These are phyloP conservation scores for Backusella psychrophila DNA, from an alignment of 192 early-diverging fungal species.

Conservation along the genomic window DNA sequence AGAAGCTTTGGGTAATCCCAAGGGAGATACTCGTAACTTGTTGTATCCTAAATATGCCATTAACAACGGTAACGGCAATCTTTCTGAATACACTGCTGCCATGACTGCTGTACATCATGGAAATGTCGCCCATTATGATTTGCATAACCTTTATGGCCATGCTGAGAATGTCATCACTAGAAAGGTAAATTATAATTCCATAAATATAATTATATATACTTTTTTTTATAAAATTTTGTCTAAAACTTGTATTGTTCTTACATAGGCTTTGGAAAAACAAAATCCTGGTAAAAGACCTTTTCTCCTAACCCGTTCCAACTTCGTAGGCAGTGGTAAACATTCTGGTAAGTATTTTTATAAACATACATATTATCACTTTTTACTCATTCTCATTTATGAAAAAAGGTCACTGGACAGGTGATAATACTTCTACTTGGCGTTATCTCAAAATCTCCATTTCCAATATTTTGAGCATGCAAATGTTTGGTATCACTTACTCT, in stretches of 20 bases:
- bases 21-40: constrained; percentile 19
- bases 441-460: constrained; percentile 60
- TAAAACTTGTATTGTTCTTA: not conserved
- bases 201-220: not conserved
- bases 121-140: constrained; percentile 23
- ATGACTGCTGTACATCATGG: constrained; percentile 39
- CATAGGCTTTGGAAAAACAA: constrained; percentile 9
- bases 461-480: constrained; percentile 60
- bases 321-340: constrained; percentile 57
- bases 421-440: constrained; percentile 58
- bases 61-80: constrained; percentile 44
- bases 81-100: constrained; percentile 45
- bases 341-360: not conserved
- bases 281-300: constrained; percentile 41
- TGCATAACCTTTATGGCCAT: constrained; percentile 35
- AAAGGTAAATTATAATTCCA: not conserved
- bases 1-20: constrained; percentile 3
- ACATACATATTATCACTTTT: too few species aligned
- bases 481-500: constrained; percentile 70
- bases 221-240: too few species aligned
- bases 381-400: too few species aligned
- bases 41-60: constrained; percentile 52
- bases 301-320: constrained; percentile 62
- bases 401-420: constrained; percentile 40
- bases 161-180: constrained; percentile 22